These are phyloP conservation scores for Globisporangium viniferum DNA, from an alignment of 352 stramenopile genomes.

Conservation along the genomic window DNA sequence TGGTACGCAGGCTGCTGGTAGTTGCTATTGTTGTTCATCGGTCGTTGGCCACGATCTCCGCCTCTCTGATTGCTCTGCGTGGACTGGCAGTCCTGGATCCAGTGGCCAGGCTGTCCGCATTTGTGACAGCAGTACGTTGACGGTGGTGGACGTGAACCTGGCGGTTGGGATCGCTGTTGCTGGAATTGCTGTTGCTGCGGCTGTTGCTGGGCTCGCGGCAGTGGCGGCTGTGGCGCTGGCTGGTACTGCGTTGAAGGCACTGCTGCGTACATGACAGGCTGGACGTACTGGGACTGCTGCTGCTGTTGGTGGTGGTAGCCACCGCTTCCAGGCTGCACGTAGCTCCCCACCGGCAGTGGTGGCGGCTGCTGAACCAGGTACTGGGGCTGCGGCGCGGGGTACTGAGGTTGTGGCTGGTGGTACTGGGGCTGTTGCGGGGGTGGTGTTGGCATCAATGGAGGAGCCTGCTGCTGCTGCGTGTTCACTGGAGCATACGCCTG, in stretches of 20 bases:
- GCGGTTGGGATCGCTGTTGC: slow-evolving; percentile 19
- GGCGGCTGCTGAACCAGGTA: slow-evolving; percentile 13
- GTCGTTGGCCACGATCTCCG: slow-evolving; percentile 10
- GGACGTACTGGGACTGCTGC: neutral
- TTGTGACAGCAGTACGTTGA: slow-evolving; percentile 76
- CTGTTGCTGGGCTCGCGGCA: slow-evolving; percentile 24
- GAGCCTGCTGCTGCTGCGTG: neutral
- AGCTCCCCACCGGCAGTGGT: slow-evolving; percentile 1
- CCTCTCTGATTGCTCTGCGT: slow-evolving; percentile 17
- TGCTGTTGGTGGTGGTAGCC: slow-evolving; percentile 19
- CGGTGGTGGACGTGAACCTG: slow-evolving; percentile 32
- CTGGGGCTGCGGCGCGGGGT: slow-evolving; percentile 1
- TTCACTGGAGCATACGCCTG: slow-evolving; percentile 34
- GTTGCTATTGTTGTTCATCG: neutral
- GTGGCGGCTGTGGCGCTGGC: slow-evolving; percentile 9
- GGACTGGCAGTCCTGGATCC: slow-evolving; percentile 72
- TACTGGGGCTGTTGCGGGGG: neutral
- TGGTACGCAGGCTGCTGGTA: slow-evolving; percentile 10
- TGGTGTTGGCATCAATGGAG: neutral
- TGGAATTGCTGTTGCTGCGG: slow-evolving; percentile 23
- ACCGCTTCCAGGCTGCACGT: slow-evolving; percentile 10
- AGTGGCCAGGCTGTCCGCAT: slow-evolving; percentile 70
- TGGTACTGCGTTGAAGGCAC: slow-evolving; percentile 9
- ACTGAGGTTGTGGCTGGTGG: slow-evolving; percentile 7
- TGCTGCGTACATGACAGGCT: slow-evolving; percentile 4